A percentile compares a stretch with the other conserved stretches of the same genome.
These are phyloP conservation scores for Paraphoma sp. DNA, from an alignment of 2,329 filamentous ascomycete genomes.

Conservation along the genomic window DNA sequence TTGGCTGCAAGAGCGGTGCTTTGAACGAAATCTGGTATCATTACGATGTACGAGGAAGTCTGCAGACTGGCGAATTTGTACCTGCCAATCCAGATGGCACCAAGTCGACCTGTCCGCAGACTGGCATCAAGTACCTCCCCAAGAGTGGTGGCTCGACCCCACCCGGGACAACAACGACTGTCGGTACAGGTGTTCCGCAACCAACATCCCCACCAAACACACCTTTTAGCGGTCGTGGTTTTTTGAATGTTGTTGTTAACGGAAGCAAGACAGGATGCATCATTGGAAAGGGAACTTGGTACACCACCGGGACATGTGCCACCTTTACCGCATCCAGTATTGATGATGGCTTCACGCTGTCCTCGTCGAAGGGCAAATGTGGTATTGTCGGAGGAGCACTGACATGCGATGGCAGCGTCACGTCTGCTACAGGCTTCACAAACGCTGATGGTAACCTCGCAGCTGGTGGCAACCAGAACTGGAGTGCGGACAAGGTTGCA, in stretches of 20 bases:
- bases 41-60: constrained; percentile 66
- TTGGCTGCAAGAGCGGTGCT: constrained; percentile 60
- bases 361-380: constrained; percentile 54
- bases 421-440: constrained; percentile 51
- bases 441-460: constrained; percentile 44
- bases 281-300: constrained; percentile 72
- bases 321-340: constrained; percentile 63
- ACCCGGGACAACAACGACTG: constrained; percentile 37
- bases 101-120: constrained; percentile 67
- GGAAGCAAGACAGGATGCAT: constrained; percentile 67
- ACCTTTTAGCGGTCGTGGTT: constrained; percentile 66
- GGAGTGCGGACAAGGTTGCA: constrained; percentile 53
- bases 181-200: constrained; percentile 22
- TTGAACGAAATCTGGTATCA: constrained; percentile 68
- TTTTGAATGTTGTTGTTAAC: constrained; percentile 62
- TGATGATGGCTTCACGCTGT: constrained; percentile 40
- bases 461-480: constrained; percentile 47
- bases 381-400: constrained; percentile 62
- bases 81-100: constrained; percentile 63
- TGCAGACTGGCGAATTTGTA: constrained; percentile 68
- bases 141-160: constrained; percentile 53
- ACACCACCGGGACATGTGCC: constrained; percentile 70
- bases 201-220: constrained; percentile 44
- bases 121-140: constrained; percentile 69
- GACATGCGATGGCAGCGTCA: constrained; percentile 60